phyloP scores from a whole-genome alignment of 345 rosid genomes.

The Jatropha curcas region DNA sequence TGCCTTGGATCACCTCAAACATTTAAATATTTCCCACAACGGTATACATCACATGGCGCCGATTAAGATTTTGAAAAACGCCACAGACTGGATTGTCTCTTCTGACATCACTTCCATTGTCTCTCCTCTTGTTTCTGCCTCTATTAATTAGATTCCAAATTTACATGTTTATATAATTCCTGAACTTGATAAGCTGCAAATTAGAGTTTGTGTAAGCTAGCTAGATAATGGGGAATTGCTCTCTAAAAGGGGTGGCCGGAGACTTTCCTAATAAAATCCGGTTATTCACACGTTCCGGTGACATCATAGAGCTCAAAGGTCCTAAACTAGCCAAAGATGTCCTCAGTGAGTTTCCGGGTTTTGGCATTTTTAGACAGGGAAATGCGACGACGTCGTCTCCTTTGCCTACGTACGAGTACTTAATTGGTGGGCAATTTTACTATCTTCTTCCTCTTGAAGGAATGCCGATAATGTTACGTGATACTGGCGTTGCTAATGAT shows the following conservation, averaged over 20 bases:
- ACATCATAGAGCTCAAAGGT: slow-evolving; percentile 31
- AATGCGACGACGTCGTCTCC: slow-evolving; percentile 30
- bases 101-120: slow-evolving; percentile 25
- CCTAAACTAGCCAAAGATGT: slow-evolving; percentile 49
- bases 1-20: slow-evolving; percentile 5
- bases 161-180: not conserved
- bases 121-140: slow-evolving; percentile 25
- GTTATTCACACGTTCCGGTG: slow-evolving; percentile 40
- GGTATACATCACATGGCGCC: slow-evolving; percentile 50
- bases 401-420: slow-evolving; percentile 32
- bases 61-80: slow-evolving; percentile 22
- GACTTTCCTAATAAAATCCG: slow-evolving; percentile 22
- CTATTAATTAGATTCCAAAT: slow-evolving; percentile 22
- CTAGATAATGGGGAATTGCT: slow-evolving; percentile 67
- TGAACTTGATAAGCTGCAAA: not conserved
- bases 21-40: slow-evolving; percentile 25
- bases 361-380: slow-evolving; percentile 39
- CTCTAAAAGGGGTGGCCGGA: slow-evolving; percentile 37
- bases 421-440: slow-evolving; percentile 40
- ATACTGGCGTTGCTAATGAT: not conserved
- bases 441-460: slow-evolving; percentile 50
- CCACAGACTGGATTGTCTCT: slow-evolving; percentile 12
- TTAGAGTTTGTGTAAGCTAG: no score
- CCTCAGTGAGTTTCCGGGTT: slow-evolving; percentile 37
- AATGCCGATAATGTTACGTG: not conserved